Conservation (phyloP, 805 yeast genomes). For the Yarrowia sp. region DNA sequence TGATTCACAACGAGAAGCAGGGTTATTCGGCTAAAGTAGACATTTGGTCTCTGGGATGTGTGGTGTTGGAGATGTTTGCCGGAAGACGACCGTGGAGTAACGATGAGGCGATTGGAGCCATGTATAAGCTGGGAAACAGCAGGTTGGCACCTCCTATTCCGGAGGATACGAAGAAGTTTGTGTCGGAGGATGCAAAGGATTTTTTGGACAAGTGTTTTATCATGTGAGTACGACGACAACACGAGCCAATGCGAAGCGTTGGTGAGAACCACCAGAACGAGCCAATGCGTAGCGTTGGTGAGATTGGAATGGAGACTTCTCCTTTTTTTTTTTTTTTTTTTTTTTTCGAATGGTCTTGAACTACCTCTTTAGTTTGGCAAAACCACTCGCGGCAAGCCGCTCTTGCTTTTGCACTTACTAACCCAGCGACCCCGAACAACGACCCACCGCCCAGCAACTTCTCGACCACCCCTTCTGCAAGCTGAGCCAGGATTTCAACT, state of each 20-base stretch:
- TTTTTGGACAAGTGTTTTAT: constrained; percentile 79
- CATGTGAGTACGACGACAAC: constrained; percentile 19
- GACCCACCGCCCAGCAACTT: constrained; percentile 85
- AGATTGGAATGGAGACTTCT: no score
- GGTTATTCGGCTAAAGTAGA: constrained; percentile 98
- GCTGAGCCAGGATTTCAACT: constrained; percentile 55
- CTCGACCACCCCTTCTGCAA: constrained; percentile 61
- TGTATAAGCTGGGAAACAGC: constrained; percentile 83
- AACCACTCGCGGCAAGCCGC: no score
- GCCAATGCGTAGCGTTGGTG: not conserved
- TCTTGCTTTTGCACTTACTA: constrained; percentile 4
- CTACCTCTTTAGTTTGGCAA: no score
- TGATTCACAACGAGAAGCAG: constrained; percentile 71
- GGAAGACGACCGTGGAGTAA: constrained; percentile 98
- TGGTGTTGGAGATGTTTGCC: constrained; percentile 95
- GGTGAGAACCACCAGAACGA: not conserved
- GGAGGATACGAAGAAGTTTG: constrained; percentile 73
- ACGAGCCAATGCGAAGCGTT: constrained; percentile 1
- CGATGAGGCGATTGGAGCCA: constrained; percentile 92
- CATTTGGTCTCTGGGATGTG: constrained; percentile 98
- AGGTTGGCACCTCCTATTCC: constrained; percentile 96
- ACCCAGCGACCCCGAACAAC: constrained; percentile 66
- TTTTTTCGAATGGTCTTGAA: not conserved
- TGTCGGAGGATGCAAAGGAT: constrained; percentile 68
- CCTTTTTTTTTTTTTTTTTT: not conserved